phyloP scores from a whole-genome alignment of 148 eudicot species.

The Beta vulgaris region DNA sequence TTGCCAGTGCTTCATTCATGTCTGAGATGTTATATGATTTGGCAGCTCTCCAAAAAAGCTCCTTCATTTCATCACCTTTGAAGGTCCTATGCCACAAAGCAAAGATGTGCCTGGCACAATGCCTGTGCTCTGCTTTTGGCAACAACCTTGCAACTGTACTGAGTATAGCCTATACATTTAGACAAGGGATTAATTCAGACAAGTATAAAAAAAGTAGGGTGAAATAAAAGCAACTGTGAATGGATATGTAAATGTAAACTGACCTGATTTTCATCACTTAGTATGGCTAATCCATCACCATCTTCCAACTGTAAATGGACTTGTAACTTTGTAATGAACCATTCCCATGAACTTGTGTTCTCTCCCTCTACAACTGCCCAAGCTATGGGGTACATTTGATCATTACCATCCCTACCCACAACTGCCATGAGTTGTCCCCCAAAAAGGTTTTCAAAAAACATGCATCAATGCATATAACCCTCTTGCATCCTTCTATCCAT shows the following conservation, averaged over 20 bases:
- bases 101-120: constrained; percentile 11
- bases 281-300: neutral
- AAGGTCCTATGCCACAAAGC: neutral
- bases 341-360: neutral
- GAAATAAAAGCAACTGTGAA: too few species aligned
- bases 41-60: neutral
- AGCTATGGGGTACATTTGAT: constrained; percentile 9
- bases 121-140: neutral
- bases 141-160: neutral
- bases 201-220: too few species aligned
- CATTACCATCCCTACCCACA: constrained; percentile 9
- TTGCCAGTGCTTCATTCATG: neutral
- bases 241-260: neutral
- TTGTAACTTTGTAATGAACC: neutral
- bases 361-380: constrained; percentile 5
- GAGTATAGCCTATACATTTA: neutral
- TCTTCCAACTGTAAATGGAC: neutral
- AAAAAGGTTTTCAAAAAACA: constrained; percentile 3
- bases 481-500: neutral
- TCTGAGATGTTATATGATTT: neutral
- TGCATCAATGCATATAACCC: neutral
- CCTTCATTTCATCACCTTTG: constrained; percentile 8
- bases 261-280: neutral
- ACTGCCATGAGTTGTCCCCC: neutral
- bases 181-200: too few species aligned